Conservation (phyloP, 768 basidiomycete species). For the Gymnopilus junonius region DNA sequence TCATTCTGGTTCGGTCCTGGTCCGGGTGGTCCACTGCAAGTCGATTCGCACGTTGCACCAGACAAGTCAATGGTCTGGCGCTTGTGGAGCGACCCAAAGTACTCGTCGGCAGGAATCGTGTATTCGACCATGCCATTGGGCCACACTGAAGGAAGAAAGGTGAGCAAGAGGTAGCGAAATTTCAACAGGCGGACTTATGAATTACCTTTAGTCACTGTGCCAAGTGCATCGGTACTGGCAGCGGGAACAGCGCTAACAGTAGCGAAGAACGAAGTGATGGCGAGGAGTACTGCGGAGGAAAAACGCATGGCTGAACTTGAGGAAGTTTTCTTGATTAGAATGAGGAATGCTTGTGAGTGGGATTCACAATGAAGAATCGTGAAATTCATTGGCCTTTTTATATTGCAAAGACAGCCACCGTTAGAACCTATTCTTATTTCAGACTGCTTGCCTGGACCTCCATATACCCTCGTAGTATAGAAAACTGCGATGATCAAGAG, state of each 20-base stretch:
- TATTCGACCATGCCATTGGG: neutral
- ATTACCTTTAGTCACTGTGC: neutral
- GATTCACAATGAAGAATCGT: slow-evolving; percentile 1
- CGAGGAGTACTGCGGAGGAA: neutral
- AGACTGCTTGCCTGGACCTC: too few species aligned
- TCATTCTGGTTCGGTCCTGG: neutral
- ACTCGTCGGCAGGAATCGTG: neutral
- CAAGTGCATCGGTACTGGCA: neutral
- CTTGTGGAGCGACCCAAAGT: neutral
- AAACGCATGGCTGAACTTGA: neutral
- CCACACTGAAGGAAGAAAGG: neutral
- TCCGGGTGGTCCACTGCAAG: neutral
- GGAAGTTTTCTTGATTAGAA: neutral
- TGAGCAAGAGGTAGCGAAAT: neutral
- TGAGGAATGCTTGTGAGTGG: neutral
- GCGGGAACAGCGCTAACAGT: neutral
- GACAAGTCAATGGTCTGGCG: neutral
- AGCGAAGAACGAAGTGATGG: neutral
- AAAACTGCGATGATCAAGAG: too few species aligned
- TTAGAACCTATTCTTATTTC: too few species aligned
- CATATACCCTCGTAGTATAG: too few species aligned
- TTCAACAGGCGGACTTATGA: too few species aligned
- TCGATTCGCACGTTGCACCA: slow-evolving; percentile 4
- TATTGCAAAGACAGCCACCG: neutral
- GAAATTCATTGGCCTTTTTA: neutral